A percentile compares a stretch with the other conserved stretches of the same genome.
phyloP scores from a whole-genome alignment of 495 filamentous ascomycete genomes.

The Aspergillus affinis region DNA sequence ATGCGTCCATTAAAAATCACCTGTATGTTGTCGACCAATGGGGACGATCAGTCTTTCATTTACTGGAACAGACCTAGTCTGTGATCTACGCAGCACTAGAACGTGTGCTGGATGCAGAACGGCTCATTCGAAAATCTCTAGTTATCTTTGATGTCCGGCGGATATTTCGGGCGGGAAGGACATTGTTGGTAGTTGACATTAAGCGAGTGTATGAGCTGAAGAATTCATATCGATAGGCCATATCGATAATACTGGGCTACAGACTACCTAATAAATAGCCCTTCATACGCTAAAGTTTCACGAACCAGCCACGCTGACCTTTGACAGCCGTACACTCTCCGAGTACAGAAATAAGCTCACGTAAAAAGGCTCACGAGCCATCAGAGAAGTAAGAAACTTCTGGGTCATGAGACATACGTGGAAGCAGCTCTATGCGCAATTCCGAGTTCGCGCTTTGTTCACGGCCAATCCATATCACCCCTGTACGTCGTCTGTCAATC shows the following conservation, averaged over 20 bases:
- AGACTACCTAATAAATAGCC: constrained; percentile 2
- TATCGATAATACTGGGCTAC: not conserved
- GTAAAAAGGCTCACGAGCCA: constrained; percentile 6
- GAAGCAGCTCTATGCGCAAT: constrained; percentile 5
- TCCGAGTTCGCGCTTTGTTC: constrained; percentile 5
- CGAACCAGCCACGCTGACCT: constrained; percentile 4
- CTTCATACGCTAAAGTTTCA: constrained; percentile 6
- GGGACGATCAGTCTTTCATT: not conserved
- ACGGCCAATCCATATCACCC: constrained; percentile 7
- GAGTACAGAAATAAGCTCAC: not conserved
- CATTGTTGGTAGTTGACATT: constrained; percentile 4
- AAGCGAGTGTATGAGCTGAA: not conserved
- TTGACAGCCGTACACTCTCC: not conserved
- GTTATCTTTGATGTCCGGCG: constrained; percentile 8
- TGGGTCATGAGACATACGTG: constrained; percentile 4
- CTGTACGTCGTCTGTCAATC: constrained; percentile 4
- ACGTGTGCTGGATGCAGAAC: constrained; percentile 6
- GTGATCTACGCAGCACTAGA: constrained; percentile 6
- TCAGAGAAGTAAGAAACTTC: constrained; percentile 10
- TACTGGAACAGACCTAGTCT: not conserved
- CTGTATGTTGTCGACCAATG: not conserved
- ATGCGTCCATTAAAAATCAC: too few relatives aligned
- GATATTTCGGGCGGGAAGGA: constrained; percentile 3
- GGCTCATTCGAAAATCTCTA: constrained; percentile 9
- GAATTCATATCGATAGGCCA: constrained; percentile 2